phyloP scores from a whole-genome alignment of 371 early-diverging fungal genomes.

The Smittium culicis region DNA sequence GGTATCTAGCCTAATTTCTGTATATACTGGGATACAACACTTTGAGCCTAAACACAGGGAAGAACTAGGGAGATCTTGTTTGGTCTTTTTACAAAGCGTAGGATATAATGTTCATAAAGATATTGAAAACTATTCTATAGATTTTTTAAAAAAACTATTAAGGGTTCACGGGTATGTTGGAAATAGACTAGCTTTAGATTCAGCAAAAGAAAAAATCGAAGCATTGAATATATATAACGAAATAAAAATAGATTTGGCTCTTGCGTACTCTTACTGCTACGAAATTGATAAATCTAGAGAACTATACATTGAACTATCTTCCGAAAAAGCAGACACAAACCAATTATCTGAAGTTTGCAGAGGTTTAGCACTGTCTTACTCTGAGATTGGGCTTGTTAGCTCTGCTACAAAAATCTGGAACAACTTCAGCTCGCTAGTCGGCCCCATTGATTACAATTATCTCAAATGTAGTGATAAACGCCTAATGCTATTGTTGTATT shows the following conservation, averaged over 20 bases:
- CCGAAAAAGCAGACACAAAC: not conserved
- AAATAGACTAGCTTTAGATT: not conserved
- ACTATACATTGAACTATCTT: not conserved
- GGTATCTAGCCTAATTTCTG: not conserved
- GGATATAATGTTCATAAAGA: not conserved
- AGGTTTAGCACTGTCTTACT: not conserved
- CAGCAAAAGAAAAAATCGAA: not conserved
- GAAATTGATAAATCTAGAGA: not conserved
- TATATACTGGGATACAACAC: not conserved
- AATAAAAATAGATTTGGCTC: not conserved
- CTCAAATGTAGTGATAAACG: not conserved
- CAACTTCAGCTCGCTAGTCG: not conserved
- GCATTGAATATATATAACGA: not conserved
- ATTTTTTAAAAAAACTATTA: not conserved
- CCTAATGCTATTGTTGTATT: not conserved
- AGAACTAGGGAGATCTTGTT: not conserved
- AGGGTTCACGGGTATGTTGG: not conserved
- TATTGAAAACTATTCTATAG: not conserved
- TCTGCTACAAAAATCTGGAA: not conserved
- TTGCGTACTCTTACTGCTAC: conserved; percentile 5
- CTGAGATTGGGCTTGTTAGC: not conserved
- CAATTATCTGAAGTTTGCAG: not conserved
- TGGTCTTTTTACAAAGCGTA: not conserved
- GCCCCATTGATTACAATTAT: not conserved
- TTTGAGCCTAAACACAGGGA: not conserved